Base-by-base conservation (phyloP, 495 filamentous ascomycete species). In the Hypoxylon cercidicola region DNA sequence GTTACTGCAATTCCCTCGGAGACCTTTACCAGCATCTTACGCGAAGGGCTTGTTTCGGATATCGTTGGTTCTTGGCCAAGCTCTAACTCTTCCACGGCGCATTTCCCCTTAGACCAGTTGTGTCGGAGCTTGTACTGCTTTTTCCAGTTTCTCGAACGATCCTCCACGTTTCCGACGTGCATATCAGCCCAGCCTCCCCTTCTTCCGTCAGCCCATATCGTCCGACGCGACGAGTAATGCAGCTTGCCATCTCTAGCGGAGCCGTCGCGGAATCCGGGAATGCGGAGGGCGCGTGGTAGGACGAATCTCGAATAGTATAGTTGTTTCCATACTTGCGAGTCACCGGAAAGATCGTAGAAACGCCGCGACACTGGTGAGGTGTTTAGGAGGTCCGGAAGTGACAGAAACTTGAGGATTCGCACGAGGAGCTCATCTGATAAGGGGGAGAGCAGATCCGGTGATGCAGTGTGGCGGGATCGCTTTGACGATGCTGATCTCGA, bases 241-340 rank as follows among this genome's bases (percentile, higher is more conserved):
- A 89, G 75, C 34, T 75, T 79, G 21, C 76, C 75, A 51, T 75
- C 76, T 53, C 58, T 60, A 12, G 69, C 70, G 0, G 68, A 66
- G 10, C 79, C 75, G 40, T 84, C 80, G 64, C 84, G 85, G 34
- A 87, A 77, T 32, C 87, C 89, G 7, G 91, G 90, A 50, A 97
- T 86, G 43, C 90, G 86, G 56, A 87, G 84, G 37, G 90, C 90
- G 72, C 93, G 85, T 47, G 93, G 94, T 48, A 89, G 84, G 9
- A 99, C 93, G 77, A 97, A 99, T 62, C 89, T 87, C 30, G 87
- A 83, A 78, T 97, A 97, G 78, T 96, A 99, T 30, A 90, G 82
- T 8, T 84, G 82, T 77, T 94, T 97, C 95, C 95, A 99, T 47
- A 99, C 78, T 72, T 97, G 92, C 10, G 89, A 89, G 76, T 99